Evolutionary conservation across 1,284 basidiomycete species (phyloP).

Genomic region (Acaromyces ingoldii): DNA sequence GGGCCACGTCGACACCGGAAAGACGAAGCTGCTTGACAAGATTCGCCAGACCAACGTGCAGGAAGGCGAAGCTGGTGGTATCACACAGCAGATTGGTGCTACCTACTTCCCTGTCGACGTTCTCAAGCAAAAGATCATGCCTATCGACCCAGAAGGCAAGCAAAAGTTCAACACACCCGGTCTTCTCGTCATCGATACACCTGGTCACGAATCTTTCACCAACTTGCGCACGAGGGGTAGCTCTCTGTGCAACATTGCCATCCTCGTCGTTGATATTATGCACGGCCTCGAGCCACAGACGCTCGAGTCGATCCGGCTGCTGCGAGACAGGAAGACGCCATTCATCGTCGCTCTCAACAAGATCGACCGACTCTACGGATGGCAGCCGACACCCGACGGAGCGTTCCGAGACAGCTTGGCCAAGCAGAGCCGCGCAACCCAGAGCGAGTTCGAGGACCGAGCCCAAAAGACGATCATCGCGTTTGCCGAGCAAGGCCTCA

Average conservation of each 20-base stretch:
- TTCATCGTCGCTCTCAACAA: constrained; percentile 99
- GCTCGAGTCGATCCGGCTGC: constrained; percentile 85
- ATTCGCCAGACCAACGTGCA: constrained; percentile 99
- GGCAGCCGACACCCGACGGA: constrained; percentile 84
- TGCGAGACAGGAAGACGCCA: constrained; percentile 91
- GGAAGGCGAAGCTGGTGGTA: constrained; percentile 98
- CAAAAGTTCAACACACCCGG: constrained; percentile 97
- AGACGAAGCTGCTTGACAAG: constrained; percentile 98
- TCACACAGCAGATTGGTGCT: constrained; percentile 99
- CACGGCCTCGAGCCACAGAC: constrained; percentile 98
- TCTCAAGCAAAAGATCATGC: constrained; percentile 84
- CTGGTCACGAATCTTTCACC: constrained; percentile 99
- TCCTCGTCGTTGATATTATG: constrained; percentile 98
- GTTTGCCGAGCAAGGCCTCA: constrained; percentile 95
- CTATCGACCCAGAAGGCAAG: constrained; percentile 76
- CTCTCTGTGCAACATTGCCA: constrained; percentile 97
- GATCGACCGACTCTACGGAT: constrained; percentile 97
- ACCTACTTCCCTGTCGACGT: constrained; percentile 99
- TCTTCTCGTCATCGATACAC: constrained; percentile 94
- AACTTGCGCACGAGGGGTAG: constrained; percentile 94
- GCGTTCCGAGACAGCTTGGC: constrained; percentile 86
- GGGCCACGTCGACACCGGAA: constrained; percentile 99
- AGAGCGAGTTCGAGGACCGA: constrained; percentile 89
- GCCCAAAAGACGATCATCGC: constrained; percentile 78
- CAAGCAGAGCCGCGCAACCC: constrained; percentile 75